Base-by-base conservation (phyloP, 208 protist species). In the Trypanosoma cruzi region DNA sequence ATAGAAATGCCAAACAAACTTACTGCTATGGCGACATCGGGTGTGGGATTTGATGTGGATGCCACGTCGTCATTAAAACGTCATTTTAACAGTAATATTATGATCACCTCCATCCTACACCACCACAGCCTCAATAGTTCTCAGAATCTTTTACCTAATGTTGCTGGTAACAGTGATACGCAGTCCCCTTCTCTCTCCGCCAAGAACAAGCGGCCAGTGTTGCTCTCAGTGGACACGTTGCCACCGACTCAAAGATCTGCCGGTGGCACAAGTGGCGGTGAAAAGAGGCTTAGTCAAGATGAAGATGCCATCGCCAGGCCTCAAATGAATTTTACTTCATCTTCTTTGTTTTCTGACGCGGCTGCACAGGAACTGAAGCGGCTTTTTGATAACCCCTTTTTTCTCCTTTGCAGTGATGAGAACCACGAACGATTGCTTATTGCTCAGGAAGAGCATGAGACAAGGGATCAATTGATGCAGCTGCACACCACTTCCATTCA, bases 341-440 rank as follows among this genome's bases (percentile, higher is more conserved):
- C 13, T 32, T 44, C 32, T 7, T 24, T 40, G 55, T 37, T 60
- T 40, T 24, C 8, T 24, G 55, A 60, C 31, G 8, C 34, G 31
- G 60, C 10, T 22, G 18, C 37, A 22, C 32, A 32, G 22, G 44
- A 24, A 6, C 72, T 63, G 6, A 73, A 28, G 26, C 65, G 68
- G 10, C 81, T 91, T 28, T 64, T 86, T 24, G 50, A 64, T 24
- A 82, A 90, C 36, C 84, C 89, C 0, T 44, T 90, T 44, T 92
- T 89, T 56, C 54, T 76, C 14, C 75, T 94, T 53, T 40, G 80
- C 24, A 81, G 85, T 70, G 89, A 92, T 55, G 89, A 94, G 63
- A 92, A 94, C 79, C 86, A 80, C 68, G 75, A 84, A 60, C 83
- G 88, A 4, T 71, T 94, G 37, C 58, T 85, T n/a, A 54, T 94